Evolutionary conservation across 2,329 filamentous ascomycete genomes (phyloP).

Genomic region (Fonsecaea erecta): DNA sequence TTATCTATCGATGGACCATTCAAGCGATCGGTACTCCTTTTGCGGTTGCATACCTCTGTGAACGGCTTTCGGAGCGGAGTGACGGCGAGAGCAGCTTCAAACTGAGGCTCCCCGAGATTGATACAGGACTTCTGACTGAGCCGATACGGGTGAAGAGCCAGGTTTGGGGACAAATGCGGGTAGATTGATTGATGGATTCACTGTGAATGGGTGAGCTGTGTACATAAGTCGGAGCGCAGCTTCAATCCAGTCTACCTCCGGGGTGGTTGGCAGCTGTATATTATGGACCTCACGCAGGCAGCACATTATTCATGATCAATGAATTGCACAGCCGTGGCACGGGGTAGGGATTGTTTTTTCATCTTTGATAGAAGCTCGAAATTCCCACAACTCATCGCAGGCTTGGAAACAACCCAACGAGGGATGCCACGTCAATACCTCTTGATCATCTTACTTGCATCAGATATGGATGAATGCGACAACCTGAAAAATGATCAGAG

Average conservation of each 20-base stretch:
- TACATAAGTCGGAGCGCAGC: background rate
- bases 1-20: constrained; percentile 30
- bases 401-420: background rate
- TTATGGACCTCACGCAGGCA: background rate
- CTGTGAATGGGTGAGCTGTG: background rate
- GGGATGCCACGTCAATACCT: too few relatives aligned
- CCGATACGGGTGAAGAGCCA: constrained; percentile 24
- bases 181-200: background rate
- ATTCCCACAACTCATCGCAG: background rate
- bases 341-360: background rate
- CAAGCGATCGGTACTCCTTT: constrained; percentile 30
- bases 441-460: too few relatives aligned
- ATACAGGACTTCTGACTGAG: constrained; percentile 22
- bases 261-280: background rate
- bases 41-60: constrained; percentile 29
- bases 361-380: background rate
- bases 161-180: constrained; percentile 17
- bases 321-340: background rate
- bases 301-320: background rate
- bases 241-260: background rate
- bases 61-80: constrained; percentile 20
- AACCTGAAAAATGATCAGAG: too few relatives aligned
- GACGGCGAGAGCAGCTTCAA: constrained; percentile 22
- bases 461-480: too few relatives aligned
- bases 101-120: constrained; percentile 23